Percentiles rank a stretch among this genome's conserved stretches.
Conservation (phyloP, 2,329 filamentous ascomycete species). For the Beauveria australis region DNA sequence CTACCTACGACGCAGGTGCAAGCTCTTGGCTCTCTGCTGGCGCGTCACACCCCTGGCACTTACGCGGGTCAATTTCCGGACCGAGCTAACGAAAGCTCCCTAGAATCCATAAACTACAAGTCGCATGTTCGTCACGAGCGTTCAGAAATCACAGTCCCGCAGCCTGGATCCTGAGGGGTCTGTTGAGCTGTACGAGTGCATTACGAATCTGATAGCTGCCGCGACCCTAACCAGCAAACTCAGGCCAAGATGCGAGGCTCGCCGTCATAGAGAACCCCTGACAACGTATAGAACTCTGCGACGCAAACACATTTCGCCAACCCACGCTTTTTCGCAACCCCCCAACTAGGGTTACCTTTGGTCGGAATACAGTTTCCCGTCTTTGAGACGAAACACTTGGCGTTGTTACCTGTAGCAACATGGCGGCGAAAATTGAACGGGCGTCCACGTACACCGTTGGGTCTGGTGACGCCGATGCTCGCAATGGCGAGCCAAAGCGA, state of each 20-base stretch:
- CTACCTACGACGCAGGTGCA: constrained; percentile 11
- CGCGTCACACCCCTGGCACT: constrained; percentile 7
- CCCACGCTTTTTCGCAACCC: background rate
- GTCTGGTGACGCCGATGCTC: constrained; percentile 46
- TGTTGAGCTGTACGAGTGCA: background rate
- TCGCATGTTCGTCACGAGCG: background rate
- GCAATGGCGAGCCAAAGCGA: constrained; percentile 66
- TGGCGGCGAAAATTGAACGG: constrained; percentile 46
- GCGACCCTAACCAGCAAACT: background rate
- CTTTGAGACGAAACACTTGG: background rate
- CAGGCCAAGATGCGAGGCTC: constrained; percentile 3
- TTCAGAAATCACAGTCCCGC: background rate
- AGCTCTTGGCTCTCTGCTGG: background rate
- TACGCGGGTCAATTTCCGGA: constrained; percentile 29
- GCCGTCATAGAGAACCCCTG: constrained; percentile 8
- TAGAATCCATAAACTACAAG: background rate
- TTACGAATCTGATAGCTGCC: background rate
- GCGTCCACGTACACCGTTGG: constrained; percentile 51
- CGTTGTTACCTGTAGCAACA: constrained; percentile 20
- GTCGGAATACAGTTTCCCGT: background rate
- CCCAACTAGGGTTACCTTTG: background rate
- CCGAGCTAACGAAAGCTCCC: constrained; percentile 19
- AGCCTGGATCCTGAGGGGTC: background rate
- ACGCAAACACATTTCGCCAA: background rate
- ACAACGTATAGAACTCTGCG: background rate